Conservation (phyloP, 2,329 filamentous ascomycete genomes). For the Basipetospora chlamydospora region DNA sequence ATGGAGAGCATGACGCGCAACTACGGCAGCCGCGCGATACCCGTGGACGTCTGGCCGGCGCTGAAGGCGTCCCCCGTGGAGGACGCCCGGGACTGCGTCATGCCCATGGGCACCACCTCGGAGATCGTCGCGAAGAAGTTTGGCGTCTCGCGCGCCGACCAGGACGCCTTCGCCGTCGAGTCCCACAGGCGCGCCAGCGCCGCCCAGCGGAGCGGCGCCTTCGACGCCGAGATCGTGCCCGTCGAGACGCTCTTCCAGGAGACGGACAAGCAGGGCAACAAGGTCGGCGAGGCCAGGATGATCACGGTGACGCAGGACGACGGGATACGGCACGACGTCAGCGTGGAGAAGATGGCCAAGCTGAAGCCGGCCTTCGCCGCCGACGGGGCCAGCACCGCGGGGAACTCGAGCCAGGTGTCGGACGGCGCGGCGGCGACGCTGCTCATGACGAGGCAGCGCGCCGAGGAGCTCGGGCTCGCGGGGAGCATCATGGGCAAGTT, state of each 20-base stretch:
- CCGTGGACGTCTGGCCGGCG: conserved; percentile 63
- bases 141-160: conserved; percentile 55
- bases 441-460: conserved; percentile 73
- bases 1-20: conserved; percentile 97
- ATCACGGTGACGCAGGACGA: conserved; percentile 67
- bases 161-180: conserved; percentile 67
- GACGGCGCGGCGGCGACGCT: conserved; percentile 77
- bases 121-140: conserved; percentile 80
- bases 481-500: conserved; percentile 67
- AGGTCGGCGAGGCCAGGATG: conserved; percentile 38
- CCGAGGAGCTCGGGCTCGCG: conserved; percentile 54
- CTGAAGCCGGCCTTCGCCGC: conserved; percentile 76
- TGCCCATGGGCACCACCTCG: conserved; percentile 83
- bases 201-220: conserved; percentile 55
- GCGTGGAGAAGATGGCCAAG: conserved; percentile 54
- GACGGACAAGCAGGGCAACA: conserved; percentile 43
- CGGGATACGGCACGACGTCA: conserved; percentile 58
- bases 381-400: conserved; percentile 67
- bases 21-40: conserved; percentile 75
- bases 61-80: conserved; percentile 48
- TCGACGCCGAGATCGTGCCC: conserved; percentile 66
- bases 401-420: conserved; percentile 73
- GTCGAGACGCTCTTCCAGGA: conserved; percentile 58
- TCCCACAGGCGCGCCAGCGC: conserved; percentile 59
- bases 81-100: conserved; percentile 73